These are phyloP conservation scores for Aspergillus sp. DNA, from an alignment of 2,329 filamentous ascomycete genomes.

Conservation along the genomic window DNA sequence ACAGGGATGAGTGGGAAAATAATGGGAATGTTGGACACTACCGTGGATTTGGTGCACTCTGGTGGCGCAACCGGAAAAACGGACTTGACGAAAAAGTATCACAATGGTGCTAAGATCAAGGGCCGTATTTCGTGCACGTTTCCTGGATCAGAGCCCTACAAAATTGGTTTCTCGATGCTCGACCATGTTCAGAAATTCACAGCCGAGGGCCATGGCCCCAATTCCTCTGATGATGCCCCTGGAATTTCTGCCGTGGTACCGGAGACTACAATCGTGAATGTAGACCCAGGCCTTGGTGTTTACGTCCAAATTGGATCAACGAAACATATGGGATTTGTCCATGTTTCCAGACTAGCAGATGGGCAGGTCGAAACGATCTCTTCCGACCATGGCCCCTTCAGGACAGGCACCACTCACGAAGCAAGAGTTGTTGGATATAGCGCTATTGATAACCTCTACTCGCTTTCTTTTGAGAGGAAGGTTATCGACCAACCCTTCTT, in stretches of 20 bases:
- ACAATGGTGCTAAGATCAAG: conserved; percentile 79
- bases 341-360: conserved; percentile 90
- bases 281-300: conserved; percentile 76
- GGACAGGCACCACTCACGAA: conserved; percentile 73
- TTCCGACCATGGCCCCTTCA: conserved; percentile 73
- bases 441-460: conserved; percentile 78
- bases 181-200: conserved; percentile 75
- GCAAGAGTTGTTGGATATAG: conserved; percentile 86
- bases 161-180: conserved; percentile 82
- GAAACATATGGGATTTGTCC: conserved; percentile 77
- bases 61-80: conserved; percentile 68
- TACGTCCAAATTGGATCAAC: conserved; percentile 71
- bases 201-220: conserved; percentile 30
- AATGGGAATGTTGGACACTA: conserved; percentile 87
- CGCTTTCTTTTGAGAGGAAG: conserved; percentile 78
- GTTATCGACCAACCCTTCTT: conserved; percentile 86
- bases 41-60: conserved; percentile 86
- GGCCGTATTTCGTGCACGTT: conserved; percentile 87
- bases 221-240: conserved; percentile 47
- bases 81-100: conserved; percentile 75
- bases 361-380: conserved; percentile 83
- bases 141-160: conserved; percentile 73
- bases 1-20: conserved; percentile 85
- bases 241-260: conserved; percentile 69
- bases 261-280: conserved; percentile 73